Evolutionary conservation across 1,139 yeast species (phyloP).

Genomic region (Yamadazyma sp.): DNA sequence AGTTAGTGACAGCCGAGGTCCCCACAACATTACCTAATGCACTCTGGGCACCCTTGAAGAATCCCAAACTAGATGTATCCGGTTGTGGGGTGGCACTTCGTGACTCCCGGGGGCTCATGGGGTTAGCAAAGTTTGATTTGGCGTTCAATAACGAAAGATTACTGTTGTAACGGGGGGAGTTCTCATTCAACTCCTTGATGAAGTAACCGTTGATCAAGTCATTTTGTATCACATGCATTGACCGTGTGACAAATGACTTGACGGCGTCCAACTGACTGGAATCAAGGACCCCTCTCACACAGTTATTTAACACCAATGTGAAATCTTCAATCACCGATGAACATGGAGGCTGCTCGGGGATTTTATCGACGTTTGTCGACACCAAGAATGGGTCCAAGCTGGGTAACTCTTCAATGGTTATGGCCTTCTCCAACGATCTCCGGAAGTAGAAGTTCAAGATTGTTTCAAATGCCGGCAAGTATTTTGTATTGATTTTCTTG

Average conservation of each 20-base stretch:
- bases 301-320: constrained; percentile 68
- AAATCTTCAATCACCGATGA: constrained; percentile 88
- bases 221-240: constrained; percentile 30
- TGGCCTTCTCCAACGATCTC: constrained; percentile 79
- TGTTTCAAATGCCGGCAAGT: constrained; percentile 62
- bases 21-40: constrained; percentile 50
- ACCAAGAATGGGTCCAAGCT: constrained; percentile 31
- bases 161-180: constrained; percentile 54
- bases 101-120: constrained; percentile 26
- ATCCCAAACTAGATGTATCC: constrained; percentile 31
- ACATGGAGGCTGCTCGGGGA: constrained; percentile 62
- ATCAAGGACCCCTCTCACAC: constrained; percentile 57
- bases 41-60: constrained; percentile 47
- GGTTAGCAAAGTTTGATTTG: constrained; percentile 17
- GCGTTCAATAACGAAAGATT: constrained; percentile 26
- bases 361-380: constrained; percentile 11
- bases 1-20: constrained; percentile 21
- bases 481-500: constrained; percentile 52
- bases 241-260: constrained; percentile 45
- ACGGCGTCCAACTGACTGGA: constrained; percentile 60
- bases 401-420: constrained; percentile 77
- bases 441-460: constrained; percentile 68
- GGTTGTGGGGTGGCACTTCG: constrained; percentile 41
- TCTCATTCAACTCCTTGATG: constrained; percentile 53
- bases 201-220: constrained; percentile 43